phyloP scores from a whole-genome alignment of 2,329 filamentous ascomycete genomes.

The Zalaria sp. region DNA sequence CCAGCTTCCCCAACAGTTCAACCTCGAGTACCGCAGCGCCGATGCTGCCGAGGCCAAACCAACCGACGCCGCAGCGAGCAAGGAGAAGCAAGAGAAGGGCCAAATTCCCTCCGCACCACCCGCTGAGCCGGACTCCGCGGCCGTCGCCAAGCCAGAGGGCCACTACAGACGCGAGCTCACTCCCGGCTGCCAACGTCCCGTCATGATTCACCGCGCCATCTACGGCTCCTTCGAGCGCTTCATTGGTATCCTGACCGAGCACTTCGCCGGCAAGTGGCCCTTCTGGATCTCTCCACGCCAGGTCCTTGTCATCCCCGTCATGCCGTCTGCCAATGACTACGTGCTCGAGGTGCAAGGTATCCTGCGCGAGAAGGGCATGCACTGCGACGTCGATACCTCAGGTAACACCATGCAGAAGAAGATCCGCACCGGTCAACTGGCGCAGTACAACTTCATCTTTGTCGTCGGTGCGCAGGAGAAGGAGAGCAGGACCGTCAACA shows the following conservation, averaged over 20 bases:
- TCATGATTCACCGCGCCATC: constrained; percentile 79
- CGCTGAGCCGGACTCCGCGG: constrained; percentile 13
- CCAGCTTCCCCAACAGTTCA: constrained; percentile 73
- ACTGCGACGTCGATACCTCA: constrained; percentile 55
- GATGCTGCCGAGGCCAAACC: constrained; percentile 25
- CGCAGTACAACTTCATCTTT: constrained; percentile 76
- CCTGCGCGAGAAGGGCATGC: constrained; percentile 55
- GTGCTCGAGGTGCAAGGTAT: constrained; percentile 58
- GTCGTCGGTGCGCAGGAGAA: constrained; percentile 51
- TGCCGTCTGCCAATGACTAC: constrained; percentile 57
- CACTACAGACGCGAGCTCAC: constrained; percentile 37
- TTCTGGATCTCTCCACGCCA: constrained; percentile 82
- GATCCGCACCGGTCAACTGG: constrained; percentile 67
- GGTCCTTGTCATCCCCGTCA: constrained; percentile 65
- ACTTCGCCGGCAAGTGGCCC: constrained; percentile 78
- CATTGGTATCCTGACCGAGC: constrained; percentile 66
- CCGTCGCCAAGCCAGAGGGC: constrained; percentile 14
- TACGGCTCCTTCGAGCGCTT: constrained; percentile 56
- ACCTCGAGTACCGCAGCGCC: constrained; percentile 60
- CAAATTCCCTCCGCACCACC: constrained; percentile 18
- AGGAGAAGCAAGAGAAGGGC: constrained; percentile 14
- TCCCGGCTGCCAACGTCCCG: constrained; percentile 60
- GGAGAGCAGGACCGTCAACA: constrained; percentile 45
- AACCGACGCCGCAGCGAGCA: constrained; percentile 23
- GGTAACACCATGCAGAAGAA: constrained; percentile 83